A percentile compares a stretch with the other conserved stretches of the same genome.
Conservation (phyloP, 2,329 filamentous ascomycete species). For the Monilinia fructicola region DNA sequence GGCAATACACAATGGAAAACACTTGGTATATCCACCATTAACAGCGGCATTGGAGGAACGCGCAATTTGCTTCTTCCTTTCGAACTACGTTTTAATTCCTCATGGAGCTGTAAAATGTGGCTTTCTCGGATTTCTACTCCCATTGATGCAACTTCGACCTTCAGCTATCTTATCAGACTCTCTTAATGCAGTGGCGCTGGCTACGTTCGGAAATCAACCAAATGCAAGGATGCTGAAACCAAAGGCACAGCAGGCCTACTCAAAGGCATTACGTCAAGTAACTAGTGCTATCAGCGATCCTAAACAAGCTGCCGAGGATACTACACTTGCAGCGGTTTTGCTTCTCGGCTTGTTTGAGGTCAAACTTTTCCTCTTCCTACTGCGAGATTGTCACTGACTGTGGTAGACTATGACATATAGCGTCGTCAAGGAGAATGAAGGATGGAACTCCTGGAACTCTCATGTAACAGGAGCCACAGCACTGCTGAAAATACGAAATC, state of each 20-base stretch:
- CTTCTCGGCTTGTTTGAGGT: slow-evolving; percentile 20
- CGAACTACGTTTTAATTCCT: slow-evolving; percentile 22
- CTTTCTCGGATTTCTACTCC: slow-evolving; percentile 20
- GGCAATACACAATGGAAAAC: slow-evolving; percentile 16
- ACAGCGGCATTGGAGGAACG: slow-evolving; percentile 22
- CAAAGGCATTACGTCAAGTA: slow-evolving; percentile 16
- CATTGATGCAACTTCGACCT: slow-evolving; percentile 18
- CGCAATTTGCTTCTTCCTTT: slow-evolving; percentile 21
- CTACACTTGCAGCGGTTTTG: slow-evolving; percentile 22
- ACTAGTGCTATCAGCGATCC: slow-evolving; percentile 18
- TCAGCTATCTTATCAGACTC: slow-evolving; percentile 16
- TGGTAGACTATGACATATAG: slow-evolving; percentile 17
- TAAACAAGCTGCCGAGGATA: slow-evolving; percentile 12
- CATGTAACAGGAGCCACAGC: slow-evolving; percentile 14
- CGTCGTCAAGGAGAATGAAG: slow-evolving; percentile 14
- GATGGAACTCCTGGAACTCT: slow-evolving; percentile 23
- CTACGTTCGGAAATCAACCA: slow-evolving; percentile 21
- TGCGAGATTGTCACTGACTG: neutral
- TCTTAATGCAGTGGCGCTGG: slow-evolving; percentile 11
- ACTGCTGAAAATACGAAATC: slow-evolving; percentile 19
- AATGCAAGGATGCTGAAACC: slow-evolving; percentile 21
- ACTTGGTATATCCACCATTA: slow-evolving; percentile 2
- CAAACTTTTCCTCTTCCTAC: neutral
- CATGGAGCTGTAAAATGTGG: slow-evolving; percentile 14
- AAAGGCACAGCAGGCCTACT: slow-evolving; percentile 21